Percentiles rank a stretch among this genome's conserved stretches.
Evolutionary conservation across 257 asterid genomes (phyloP).

Genomic region (Fraxinus pennsylvanica): DNA sequence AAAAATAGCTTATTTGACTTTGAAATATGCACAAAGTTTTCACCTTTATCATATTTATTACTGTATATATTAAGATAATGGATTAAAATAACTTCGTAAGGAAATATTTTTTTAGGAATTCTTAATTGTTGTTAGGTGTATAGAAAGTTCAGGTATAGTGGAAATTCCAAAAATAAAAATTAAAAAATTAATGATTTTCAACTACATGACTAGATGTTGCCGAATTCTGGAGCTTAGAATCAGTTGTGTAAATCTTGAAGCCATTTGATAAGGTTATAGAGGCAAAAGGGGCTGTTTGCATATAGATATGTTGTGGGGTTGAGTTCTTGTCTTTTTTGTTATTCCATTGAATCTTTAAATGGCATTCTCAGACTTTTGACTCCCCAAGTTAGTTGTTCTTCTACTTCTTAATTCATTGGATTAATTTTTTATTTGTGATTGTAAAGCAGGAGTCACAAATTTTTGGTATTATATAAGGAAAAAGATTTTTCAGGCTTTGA

Average conservation of each 20-base stretch:
- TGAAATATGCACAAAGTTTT: slow-evolving; percentile 3
- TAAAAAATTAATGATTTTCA: not conserved
- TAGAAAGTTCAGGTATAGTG: not conserved
- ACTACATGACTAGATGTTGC: not conserved
- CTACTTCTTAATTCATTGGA: slow-evolving; percentile 1
- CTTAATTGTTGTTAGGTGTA: not conserved
- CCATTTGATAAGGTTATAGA: not conserved
- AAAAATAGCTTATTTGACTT: not conserved
- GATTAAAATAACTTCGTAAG: not conserved
- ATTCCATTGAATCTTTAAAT: slow-evolving; percentile 1
- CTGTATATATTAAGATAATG: not conserved
- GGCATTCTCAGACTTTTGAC: slow-evolving; percentile 15
- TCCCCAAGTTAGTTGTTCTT: not conserved
- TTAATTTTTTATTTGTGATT: slow-evolving; percentile 4
- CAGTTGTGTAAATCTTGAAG: not conserved
- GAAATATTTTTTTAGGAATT: not conserved
- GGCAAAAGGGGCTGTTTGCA: not conserved
- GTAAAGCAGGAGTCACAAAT: slow-evolving; percentile 9
- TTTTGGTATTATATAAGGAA: slow-evolving; percentile 7
- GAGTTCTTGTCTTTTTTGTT: not conserved
- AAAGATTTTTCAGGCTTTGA: not conserved
- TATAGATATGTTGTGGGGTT: not conserved
- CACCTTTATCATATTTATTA: slow-evolving; percentile 7
- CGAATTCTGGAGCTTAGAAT: not conserved
- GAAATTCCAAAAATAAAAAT: not conserved